Evolutionary conservation across 2,329 filamentous ascomycete genomes (phyloP).

Genomic region (Trichophyton benhamiae): DNA sequence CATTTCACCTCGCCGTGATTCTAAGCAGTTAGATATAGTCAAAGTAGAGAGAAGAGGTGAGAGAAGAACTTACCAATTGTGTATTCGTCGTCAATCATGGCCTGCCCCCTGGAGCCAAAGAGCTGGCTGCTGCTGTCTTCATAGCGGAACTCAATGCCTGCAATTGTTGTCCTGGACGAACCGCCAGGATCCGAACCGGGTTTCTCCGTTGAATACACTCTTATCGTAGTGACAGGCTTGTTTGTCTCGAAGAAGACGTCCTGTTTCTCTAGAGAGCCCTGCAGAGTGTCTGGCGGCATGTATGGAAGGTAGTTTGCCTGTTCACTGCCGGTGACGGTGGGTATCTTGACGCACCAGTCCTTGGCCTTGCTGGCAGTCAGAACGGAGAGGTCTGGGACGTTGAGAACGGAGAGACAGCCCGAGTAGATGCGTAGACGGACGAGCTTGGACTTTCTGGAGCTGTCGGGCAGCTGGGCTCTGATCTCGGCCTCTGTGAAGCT

Average conservation of each 20-base stretch:
- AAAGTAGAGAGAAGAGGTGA: conserved; percentile 5
- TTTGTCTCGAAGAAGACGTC: conserved; percentile 66
- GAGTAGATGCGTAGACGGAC: conserved; percentile 65
- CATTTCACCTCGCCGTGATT: conserved; percentile 73
- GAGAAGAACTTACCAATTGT: conserved; percentile 51
- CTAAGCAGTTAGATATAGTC: conserved; percentile 30
- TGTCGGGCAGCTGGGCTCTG: conserved; percentile 56
- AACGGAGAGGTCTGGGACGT: conserved; percentile 76
- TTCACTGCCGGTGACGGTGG: conserved; percentile 53
- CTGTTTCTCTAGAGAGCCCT: conserved; percentile 36
- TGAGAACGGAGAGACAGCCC: conserved; percentile 58
- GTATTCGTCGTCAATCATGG: conserved; percentile 57
- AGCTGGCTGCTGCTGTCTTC: conserved; percentile 74
- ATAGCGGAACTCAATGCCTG: conserved; percentile 86
- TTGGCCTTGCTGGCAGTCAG: conserved; percentile 63
- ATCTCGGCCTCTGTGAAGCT: conserved; percentile 63
- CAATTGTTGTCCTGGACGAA: conserved; percentile 38
- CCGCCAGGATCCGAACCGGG: not conserved
- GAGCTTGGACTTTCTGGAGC: conserved; percentile 54
- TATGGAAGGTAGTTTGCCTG: not conserved
- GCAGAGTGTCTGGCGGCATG: not conserved
- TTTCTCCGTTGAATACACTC: conserved; percentile 61
- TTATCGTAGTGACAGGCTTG: conserved; percentile 61
- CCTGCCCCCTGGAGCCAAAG: conserved; percentile 51
- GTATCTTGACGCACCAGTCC: conserved; percentile 59